Base-by-base conservation (phyloP, 768 basidiomycete genomes). In the Psilocybe cubensis region DNA sequence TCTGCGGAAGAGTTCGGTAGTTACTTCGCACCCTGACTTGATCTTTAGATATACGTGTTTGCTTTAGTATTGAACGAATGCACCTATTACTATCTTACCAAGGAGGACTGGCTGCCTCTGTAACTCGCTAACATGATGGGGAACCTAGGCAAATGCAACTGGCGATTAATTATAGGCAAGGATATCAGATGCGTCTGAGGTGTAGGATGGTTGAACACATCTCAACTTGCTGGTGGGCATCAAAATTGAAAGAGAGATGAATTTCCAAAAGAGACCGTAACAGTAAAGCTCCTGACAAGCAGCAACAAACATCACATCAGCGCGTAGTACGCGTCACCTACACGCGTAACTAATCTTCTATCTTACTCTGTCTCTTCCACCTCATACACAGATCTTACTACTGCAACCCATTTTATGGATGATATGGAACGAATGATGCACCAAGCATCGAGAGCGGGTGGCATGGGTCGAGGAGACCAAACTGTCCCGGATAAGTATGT, bases 401-500 rank as follows among this genome's bases (percentile, higher is more conserved):
- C 53, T 27, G 52, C 52, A 52, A 8, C 24, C 17, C 14, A 41
- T 41, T n/a, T 17, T 48, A 79, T 88, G 76, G 85, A 86, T 49
- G 81, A 77, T 54, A 75, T 84, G 61, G 77, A 73, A 52, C 69
- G 77, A 60, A 74, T 87, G 67, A 74, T 72, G 61, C 81, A 81
- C 62, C 75, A 78, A 57, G 72, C 68, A 0, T 75, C 43, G 11
- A 53, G 83, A 41, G 75, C 72, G 56, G 80, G 72, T 21, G 79
- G 76, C 17, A 43, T 56, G 44, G 63, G 73, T 17, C 76, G 79
- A 12, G 74, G 72, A 35, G 88, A 89, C 53, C 67, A 72, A 3
- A 76, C 75, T 43, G 79, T 86, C 4, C 92, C 92, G 46, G 92
- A 94, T 81, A 93, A 91, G 91, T 92, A 63, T 46, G 80, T 54